These are phyloP conservation scores for Elymus sibiricus DNA, from an alignment of 176 grass and related monocot genomes.

Conservation along the genomic window DNA sequence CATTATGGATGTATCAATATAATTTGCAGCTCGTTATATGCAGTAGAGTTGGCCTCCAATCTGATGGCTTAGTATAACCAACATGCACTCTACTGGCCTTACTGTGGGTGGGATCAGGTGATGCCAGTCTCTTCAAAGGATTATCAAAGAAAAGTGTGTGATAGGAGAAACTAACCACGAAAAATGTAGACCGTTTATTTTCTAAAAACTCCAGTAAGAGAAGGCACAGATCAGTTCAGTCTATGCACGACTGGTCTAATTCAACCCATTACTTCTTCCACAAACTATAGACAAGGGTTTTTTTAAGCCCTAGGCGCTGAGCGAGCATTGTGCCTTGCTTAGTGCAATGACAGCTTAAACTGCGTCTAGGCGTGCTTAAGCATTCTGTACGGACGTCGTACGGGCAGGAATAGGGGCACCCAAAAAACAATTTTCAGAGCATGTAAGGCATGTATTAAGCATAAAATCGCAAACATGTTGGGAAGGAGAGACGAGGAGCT, in stretches of 20 bases:
- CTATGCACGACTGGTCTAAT: neutral
- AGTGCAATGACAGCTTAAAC: too few relatives aligned
- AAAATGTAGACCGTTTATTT: neutral
- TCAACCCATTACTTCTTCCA: neutral
- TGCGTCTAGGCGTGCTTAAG: too few relatives aligned
- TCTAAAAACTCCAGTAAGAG: neutral
- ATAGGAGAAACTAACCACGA: neutral
- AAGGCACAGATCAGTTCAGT: constrained; percentile 8
- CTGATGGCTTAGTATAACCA: neutral
- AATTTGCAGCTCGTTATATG: constrained; percentile 9
- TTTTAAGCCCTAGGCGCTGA: too few relatives aligned
- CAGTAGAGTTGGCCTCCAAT: constrained; percentile 14
- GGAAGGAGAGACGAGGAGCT: too few relatives aligned
- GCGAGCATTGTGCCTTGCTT: too few relatives aligned
- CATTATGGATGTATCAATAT: constrained; percentile 10
- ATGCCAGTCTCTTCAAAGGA: neutral
- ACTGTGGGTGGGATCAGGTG: neutral
- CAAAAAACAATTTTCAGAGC: too few relatives aligned
- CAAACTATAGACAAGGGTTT: neutral
- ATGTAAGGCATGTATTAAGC: too few relatives aligned
- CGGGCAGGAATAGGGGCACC: too few relatives aligned
- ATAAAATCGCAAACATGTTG: too few relatives aligned
- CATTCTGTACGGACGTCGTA: too few relatives aligned
- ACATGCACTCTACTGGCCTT: neutral
- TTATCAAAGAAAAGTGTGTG: constrained; percentile 5